A percentile compares a stretch with the other conserved stretches of the same genome.
phyloP scores from a whole-genome alignment of 176 grass and related monocot species.

The Eremochloa ophiuroides region DNA sequence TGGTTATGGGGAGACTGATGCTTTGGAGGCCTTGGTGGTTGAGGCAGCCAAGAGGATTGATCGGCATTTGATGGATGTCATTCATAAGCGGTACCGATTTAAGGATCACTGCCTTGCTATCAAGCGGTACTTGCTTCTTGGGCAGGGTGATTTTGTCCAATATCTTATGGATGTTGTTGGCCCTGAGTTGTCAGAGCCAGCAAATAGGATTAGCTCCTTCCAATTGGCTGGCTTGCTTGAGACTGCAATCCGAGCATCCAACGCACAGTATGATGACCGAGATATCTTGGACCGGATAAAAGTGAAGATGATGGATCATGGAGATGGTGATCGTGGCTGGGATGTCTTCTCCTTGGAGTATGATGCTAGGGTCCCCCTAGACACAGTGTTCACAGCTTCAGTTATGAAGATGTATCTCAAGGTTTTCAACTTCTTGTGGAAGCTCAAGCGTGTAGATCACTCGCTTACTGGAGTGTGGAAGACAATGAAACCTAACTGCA shows the following conservation, averaged over 20 bases:
- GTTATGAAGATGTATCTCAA: slow-evolving; percentile 93
- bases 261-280: slow-evolving; percentile 82
- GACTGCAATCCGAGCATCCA: slow-evolving; percentile 82
- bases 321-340: slow-evolving; percentile 88
- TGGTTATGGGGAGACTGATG: slow-evolving; percentile 89
- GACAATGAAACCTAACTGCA: slow-evolving; percentile 90
- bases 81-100: slow-evolving; percentile 72
- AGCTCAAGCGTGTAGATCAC: slow-evolving; percentile 83
- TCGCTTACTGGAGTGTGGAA: slow-evolving; percentile 85
- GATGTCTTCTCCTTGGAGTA: slow-evolving; percentile 97
- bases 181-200: slow-evolving; percentile 88
- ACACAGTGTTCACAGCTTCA: slow-evolving; percentile 80
- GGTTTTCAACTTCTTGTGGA: slow-evolving; percentile 96
- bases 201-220: slow-evolving; percentile 94
- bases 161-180: slow-evolving; percentile 95
- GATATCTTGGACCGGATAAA: slow-evolving; percentile 87
- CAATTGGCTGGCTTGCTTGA: slow-evolving; percentile 87
- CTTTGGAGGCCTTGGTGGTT: slow-evolving; percentile 76
- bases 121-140: slow-evolving; percentile 93
- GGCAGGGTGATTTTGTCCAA: slow-evolving; percentile 97
- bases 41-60: slow-evolving; percentile 90
- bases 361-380: slow-evolving; percentile 77
- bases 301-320: slow-evolving; percentile 97
- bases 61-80: slow-evolving; percentile 85
- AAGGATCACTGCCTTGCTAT: slow-evolving; percentile 94